Evolutionary conservation across 2,329 filamentous ascomycete species (phyloP), one percentile per base, ranked within the genome.

Genomic region (Calycina herbarum): DNA sequence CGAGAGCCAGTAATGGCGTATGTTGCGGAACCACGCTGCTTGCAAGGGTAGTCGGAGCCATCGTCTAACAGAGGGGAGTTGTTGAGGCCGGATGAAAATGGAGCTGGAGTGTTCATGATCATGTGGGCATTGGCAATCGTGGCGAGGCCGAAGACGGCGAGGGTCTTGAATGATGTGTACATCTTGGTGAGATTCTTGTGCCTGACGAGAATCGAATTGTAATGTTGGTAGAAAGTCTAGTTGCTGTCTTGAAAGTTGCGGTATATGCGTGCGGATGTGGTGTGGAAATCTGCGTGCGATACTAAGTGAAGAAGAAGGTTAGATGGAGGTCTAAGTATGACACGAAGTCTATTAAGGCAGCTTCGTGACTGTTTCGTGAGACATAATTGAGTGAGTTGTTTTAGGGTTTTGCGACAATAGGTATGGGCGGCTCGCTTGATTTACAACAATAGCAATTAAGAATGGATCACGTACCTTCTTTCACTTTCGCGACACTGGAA

Each of bases 31-130:
- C 45, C n/a, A 7, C 84, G 80, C 61, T 83, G 77, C 77, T 97
- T 94, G 86, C 95, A 98, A 0, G 95, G 95, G 75, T 91, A 99
- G 76, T 97, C 81, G 45, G 78, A 80, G 0, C 91, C 91, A 45
- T 76, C 75, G 0, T 78, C 77, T 0, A 75, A 72, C 0, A 97
- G 82, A 0, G 95, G 94, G 2, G 80, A 79, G 78, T 91, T 94
- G 78, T 82, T 81, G 24, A 84, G 79, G 10, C 77, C 75, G 17
- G 75, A 72, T 70, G 79, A 73, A 67, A 86, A 94, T 0, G 93
- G 93, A 3, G 81, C 76, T 0, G 95, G 94, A 8, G 80, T 82
- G 62, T 74, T 79, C 82, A 98, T 89, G 51, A 85, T 80, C 83
- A 97, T 90, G 78, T 98, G 95, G 56, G 90, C 92, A 60, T 86